A percentile compares a stretch with the other conserved stretches of the same genome.
Evolutionary conservation across 192 early-diverging fungal genomes (phyloP).

Genomic region (Backusella macrospora): DNA sequence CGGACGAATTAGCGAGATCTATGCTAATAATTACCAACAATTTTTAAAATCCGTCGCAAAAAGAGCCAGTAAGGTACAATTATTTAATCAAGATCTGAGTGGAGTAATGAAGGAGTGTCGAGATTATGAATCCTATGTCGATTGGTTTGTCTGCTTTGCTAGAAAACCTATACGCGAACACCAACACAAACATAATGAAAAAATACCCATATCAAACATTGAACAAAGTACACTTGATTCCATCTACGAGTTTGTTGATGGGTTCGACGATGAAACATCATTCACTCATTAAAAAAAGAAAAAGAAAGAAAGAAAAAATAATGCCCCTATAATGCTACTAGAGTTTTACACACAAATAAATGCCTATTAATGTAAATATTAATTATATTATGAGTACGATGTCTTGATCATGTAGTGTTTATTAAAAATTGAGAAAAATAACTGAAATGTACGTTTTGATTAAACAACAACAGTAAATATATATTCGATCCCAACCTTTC

Average conservation of each 20-base stretch:
- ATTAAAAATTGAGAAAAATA: background rate
- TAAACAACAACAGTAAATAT: no score
- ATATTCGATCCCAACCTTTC: no score
- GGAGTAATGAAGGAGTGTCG: slow-evolving; percentile 17
- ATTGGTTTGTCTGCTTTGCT: slow-evolving; percentile 30
- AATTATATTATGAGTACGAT: no score
- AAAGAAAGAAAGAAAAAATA: no score
- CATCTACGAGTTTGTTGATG: slow-evolving; percentile 30
- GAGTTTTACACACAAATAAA: no score
- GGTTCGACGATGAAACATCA: slow-evolving; percentile 13
- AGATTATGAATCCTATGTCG: slow-evolving; percentile 16
- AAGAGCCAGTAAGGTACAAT: no score
- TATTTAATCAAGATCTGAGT: background rate
- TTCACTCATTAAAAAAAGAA: background rate
- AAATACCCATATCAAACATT: background rate
- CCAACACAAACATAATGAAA: background rate
- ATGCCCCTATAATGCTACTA: no score
- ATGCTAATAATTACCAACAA: slow-evolving; percentile 9
- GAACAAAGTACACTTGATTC: slow-evolving; percentile 19
- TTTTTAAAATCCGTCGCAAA: slow-evolving; percentile 10
- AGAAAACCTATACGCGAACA: background rate
- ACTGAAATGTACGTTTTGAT: no score
- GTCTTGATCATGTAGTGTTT: no score
- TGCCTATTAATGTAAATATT: no score
- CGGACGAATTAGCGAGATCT: slow-evolving; percentile 3